These are phyloP conservation scores for Lentinula lateritia DNA, from an alignment of 768 basidiomycete genomes.

Conservation along the genomic window DNA sequence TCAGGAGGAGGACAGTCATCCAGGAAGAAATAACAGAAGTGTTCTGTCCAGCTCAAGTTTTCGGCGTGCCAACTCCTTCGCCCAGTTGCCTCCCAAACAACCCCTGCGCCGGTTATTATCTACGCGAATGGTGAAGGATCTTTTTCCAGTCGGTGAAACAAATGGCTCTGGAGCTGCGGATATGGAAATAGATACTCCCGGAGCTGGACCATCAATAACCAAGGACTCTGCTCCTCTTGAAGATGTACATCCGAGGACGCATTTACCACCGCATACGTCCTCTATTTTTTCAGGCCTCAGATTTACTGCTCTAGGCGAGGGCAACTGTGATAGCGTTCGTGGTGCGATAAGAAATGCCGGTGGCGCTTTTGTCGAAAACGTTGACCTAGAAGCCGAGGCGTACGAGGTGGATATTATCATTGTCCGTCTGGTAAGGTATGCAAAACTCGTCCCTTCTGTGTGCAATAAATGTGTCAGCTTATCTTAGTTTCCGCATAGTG, in stretches of 20 bases:
- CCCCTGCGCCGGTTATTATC: background rate
- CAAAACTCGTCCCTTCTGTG: background rate
- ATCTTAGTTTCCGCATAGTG: slow-evolving; percentile 33
- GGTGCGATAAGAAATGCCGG: slow-evolving; percentile 56
- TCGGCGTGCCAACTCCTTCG: slow-evolving; percentile 62
- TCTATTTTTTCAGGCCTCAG: slow-evolving; percentile 49
- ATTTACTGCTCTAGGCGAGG: slow-evolving; percentile 65
- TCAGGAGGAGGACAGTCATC: background rate
- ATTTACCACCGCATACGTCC: background rate
- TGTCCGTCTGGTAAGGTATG: slow-evolving; percentile 70
- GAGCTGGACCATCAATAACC: slow-evolving; percentile 1
- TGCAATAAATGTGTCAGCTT: background rate
- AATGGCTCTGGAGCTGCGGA: background rate
- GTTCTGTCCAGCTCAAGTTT: slow-evolving; percentile 35
- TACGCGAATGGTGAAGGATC: background rate
- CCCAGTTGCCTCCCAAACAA: slow-evolving; percentile 24
- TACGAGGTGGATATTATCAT: slow-evolving; percentile 58
- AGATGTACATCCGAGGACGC: background rate
- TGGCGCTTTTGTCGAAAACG: slow-evolving; percentile 36
- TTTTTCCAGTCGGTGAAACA: background rate
- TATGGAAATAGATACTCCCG: slow-evolving; percentile 3
- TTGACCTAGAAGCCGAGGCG: slow-evolving; percentile 27
- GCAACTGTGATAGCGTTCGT: slow-evolving; percentile 50
- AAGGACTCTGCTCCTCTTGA: background rate
- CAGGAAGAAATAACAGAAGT: background rate